These are phyloP conservation scores for Hericium rajendrae DNA, from an alignment of 768 basidiomycete species.

Conservation along the genomic window DNA sequence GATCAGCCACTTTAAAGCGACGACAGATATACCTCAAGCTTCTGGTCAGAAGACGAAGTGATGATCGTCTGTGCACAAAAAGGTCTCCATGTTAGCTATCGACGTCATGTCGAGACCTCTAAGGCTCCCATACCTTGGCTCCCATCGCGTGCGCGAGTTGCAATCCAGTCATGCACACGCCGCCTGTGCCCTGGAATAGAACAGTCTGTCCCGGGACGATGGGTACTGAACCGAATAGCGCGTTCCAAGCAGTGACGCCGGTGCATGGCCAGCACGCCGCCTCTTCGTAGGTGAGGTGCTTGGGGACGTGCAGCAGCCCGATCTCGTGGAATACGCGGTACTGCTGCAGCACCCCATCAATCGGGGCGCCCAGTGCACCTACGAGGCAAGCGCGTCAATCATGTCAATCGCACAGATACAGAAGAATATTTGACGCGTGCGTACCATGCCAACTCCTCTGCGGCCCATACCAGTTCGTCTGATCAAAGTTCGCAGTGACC, in stretches of 20 bases:
- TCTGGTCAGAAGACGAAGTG: constrained; percentile 60
- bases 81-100: neutral
- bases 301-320: constrained; percentile 38
- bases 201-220: constrained; percentile 54
- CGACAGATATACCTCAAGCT: constrained; percentile 27
- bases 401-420: neutral
- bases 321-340: constrained; percentile 37
- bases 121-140: constrained; percentile 20
- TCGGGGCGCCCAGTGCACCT: constrained; percentile 32
- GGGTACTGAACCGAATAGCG: constrained; percentile 37
- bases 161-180: constrained; percentile 48
- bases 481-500: constrained; percentile 19
- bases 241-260: constrained; percentile 57
- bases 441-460: neutral
- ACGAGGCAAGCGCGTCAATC: neutral
- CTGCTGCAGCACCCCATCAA: constrained; percentile 44
- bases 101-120: neutral
- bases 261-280: constrained; percentile 58
- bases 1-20: neutral
- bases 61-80: constrained; percentile 33
- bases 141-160: constrained; percentile 57
- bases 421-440: neutral
- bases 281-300: constrained; percentile 54
- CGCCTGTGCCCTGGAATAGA: constrained; percentile 46
- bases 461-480: neutral